Conservation (phyloP, 441 rosid species). For the Viola pubescens region DNA sequence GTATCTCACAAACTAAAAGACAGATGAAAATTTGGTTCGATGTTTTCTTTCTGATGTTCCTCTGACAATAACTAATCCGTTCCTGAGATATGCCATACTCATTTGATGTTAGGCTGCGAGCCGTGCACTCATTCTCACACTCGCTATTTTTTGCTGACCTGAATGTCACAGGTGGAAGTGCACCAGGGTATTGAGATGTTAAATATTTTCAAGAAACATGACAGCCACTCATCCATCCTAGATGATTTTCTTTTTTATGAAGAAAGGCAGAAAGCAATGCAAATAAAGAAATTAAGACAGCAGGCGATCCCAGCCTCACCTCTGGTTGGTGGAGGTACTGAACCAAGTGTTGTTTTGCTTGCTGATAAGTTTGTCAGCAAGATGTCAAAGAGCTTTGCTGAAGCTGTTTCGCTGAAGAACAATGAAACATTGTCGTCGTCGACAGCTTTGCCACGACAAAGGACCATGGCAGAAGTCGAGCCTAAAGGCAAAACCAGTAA, state of each 20-base stretch:
- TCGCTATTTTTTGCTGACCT: neutral
- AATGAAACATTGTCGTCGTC: constrained; percentile 9
- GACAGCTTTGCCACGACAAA: constrained; percentile 6
- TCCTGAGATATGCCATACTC: neutral
- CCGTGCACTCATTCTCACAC: too few species aligned
- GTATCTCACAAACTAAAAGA: neutral
- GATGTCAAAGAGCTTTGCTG: constrained; percentile 56
- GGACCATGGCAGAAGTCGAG: constrained; percentile 6
- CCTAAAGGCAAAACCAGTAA: constrained; percentile 9
- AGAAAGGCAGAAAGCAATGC: constrained; percentile 66
- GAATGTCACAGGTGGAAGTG: constrained; percentile 46
- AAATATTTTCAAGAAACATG: constrained; percentile 51
- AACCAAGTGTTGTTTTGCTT: constrained; percentile 23
- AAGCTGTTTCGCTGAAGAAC: constrained; percentile 42
- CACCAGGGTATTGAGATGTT: constrained; percentile 75
- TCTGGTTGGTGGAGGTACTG: constrained; percentile 12
- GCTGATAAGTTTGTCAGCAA: constrained; percentile 32
- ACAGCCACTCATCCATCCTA: constrained; percentile 51
- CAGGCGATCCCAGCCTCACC: constrained; percentile 22
- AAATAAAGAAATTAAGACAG: constrained; percentile 53
- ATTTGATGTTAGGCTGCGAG: neutral
- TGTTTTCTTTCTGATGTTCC: neutral
- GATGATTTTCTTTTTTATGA: constrained; percentile 83
- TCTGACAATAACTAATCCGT: neutral
- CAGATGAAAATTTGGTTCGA: neutral